Conservation (phyloP, 306 rosid genomes). For the Sechiopsis laciniata region DNA sequence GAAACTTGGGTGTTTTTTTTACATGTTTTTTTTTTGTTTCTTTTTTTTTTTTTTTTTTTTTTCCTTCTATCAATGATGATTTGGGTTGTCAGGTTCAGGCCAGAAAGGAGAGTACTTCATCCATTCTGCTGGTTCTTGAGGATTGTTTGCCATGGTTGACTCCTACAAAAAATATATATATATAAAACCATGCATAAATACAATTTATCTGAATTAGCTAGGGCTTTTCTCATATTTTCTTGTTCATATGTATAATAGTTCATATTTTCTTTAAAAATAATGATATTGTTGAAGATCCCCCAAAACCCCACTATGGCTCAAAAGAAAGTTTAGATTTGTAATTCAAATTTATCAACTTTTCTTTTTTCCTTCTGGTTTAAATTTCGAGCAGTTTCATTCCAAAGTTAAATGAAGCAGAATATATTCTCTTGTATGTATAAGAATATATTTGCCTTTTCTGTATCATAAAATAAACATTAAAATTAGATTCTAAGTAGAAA, state of each 20-base stretch:
- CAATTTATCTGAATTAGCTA: background rate
- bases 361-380: conserved; percentile 4
- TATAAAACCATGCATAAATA: background rate
- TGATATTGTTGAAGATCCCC: background rate
- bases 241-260: too few species aligned
- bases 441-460: conserved; percentile 11
- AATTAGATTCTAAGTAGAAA: conserved; percentile 1
- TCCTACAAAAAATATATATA: conserved; percentile 34
- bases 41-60: background rate
- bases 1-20: background rate
- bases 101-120: conserved; percentile 88
- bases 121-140: conserved; percentile 93
- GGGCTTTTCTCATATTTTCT: background rate
- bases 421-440: conserved; percentile 19
- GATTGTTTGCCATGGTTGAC: conserved; percentile 58
- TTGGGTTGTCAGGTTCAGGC: conserved; percentile 85
- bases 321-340: conserved; percentile 7
- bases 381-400: conserved; percentile 19
- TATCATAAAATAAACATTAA: conserved; percentile 8
- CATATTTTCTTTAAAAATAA: too few species aligned
- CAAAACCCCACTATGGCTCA: conserved; percentile 18
- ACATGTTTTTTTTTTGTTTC: background rate
- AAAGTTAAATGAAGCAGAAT: conserved; percentile 19
- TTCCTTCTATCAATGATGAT: conserved; percentile 66
- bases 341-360: background rate